Evolutionary conservation across 1,284 basidiomycete genomes (phyloP).

Genomic region (Sanghuangporus weigelae): DNA sequence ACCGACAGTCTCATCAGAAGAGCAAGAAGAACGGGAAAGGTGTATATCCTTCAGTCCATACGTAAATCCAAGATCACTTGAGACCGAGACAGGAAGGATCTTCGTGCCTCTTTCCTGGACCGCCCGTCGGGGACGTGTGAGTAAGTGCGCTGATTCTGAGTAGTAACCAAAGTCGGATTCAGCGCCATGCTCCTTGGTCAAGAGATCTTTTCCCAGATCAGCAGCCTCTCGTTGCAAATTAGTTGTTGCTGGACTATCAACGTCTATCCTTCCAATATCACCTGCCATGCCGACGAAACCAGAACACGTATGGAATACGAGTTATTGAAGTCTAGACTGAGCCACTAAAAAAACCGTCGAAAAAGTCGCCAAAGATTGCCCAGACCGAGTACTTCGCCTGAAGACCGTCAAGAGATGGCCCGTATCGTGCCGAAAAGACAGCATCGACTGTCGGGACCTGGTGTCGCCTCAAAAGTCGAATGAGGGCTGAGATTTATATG

Average conservation of each 20-base stretch:
- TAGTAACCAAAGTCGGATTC: not conserved
- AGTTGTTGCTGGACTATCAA: not conserved
- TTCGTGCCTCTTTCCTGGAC: not conserved
- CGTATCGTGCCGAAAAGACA: too few species aligned
- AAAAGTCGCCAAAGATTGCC: not conserved
- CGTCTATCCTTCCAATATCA: not conserved
- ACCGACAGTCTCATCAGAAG: not conserved
- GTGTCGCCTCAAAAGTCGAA: too few species aligned
- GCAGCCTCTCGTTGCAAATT: not conserved
- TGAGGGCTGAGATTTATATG: too few species aligned
- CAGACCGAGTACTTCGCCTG: not conserved
- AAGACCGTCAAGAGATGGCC: too few species aligned
- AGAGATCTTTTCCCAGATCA: not conserved
- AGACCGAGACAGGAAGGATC: not conserved
- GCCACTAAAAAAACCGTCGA: not conserved
- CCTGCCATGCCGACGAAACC: not conserved
- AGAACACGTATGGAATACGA: not conserved
- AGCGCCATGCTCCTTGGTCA: not conserved
- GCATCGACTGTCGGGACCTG: too few species aligned
- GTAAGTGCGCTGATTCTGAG: not conserved
- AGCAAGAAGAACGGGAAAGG: not conserved
- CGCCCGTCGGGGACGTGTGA: not conserved
- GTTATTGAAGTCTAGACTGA: not conserved
- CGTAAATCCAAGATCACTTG: too few species aligned
- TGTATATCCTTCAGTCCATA: not conserved